phyloP scores from a whole-genome alignment of 164 flowering plant species.

The Taxillus chinensis region DNA sequence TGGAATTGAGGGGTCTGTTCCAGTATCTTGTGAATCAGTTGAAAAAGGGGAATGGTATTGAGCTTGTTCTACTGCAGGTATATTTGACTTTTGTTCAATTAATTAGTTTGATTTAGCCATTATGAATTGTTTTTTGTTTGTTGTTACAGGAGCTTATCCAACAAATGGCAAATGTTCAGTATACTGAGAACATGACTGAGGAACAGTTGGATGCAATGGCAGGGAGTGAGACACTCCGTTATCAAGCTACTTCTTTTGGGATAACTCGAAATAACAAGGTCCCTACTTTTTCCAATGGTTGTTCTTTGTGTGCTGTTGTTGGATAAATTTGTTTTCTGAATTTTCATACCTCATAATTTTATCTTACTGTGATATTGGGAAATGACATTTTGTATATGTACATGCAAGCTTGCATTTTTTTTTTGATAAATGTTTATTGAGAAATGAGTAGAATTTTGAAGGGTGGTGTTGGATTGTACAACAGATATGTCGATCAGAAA shows the following conservation, averaged over 20 bases:
- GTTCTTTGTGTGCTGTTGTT: too few species aligned
- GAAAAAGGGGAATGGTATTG: conserved; percentile 87
- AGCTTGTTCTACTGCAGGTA: conserved; percentile 97
- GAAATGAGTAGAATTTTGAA: too few species aligned
- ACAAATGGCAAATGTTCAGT: conserved; percentile 99
- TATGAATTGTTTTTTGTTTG: conserved; percentile 9
- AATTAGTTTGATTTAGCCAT: neutral
- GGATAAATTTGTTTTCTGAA: too few species aligned
- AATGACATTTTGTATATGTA: too few species aligned
- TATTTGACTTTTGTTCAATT: neutral
- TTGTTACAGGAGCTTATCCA: conserved; percentile 81
- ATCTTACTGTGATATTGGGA: too few species aligned
- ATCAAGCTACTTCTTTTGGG: conserved; percentile 95
- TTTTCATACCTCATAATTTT: too few species aligned
- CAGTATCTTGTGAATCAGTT: conserved; percentile 96
- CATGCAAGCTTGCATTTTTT: too few species aligned
- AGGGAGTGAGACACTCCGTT: conserved; percentile 93
- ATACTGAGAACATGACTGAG: conserved; percentile 95
- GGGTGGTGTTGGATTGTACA: too few species aligned
- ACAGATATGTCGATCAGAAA: too few species aligned
- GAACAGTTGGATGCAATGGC: conserved; percentile 99
- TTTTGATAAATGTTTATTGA: too few species aligned
- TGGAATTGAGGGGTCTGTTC: conserved; percentile 97
- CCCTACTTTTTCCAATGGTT: too few species aligned
- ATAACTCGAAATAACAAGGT: conserved; percentile 93